Percentiles rank a stretch among this genome's conserved stretches.
Conservation (phyloP, 2,329 filamentous ascomycete species). For the Bipolaris cookei region DNA sequence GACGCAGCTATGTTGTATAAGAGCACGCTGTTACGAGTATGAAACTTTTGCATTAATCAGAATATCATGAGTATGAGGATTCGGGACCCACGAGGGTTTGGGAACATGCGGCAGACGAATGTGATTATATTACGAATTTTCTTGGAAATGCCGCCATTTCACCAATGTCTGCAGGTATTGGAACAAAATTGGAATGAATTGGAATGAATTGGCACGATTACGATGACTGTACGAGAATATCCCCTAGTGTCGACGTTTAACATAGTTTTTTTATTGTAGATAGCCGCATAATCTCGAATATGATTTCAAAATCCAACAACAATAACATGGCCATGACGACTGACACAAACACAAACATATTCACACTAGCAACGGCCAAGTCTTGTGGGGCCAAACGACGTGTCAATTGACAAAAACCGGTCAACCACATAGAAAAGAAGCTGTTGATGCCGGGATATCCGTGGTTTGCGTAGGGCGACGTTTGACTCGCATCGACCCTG, state of each 20-base stretch:
- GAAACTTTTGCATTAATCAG: background rate
- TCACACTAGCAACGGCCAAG: background rate
- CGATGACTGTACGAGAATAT: constrained; percentile 11
- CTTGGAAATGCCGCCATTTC: constrained; percentile 21
- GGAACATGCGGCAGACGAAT: constrained; percentile 3
- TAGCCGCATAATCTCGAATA: constrained; percentile 5
- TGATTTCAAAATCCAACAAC: background rate
- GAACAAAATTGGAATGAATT: background rate
- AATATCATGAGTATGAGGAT: constrained; percentile 3
- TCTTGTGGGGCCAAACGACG: background rate
- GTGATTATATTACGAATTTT: constrained; percentile 24
- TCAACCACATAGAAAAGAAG: background rate
- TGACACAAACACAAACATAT: background rate
- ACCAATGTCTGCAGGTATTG: constrained; percentile 13
- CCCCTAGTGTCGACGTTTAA: constrained; percentile 1
- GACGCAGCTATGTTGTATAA: constrained; percentile 47
- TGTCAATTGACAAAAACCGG: background rate
- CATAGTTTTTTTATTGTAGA: constrained; percentile 6
- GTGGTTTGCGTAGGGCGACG: constrained; percentile 3
- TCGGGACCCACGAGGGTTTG: background rate
- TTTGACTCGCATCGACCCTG: constrained; percentile 7
- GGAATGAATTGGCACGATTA: constrained; percentile 3
- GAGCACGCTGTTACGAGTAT: background rate
- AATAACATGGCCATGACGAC: background rate
- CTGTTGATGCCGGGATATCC: constrained; percentile 1